phyloP scores from a whole-genome alignment of 441 rosid species.

The Melastoma candidum region DNA sequence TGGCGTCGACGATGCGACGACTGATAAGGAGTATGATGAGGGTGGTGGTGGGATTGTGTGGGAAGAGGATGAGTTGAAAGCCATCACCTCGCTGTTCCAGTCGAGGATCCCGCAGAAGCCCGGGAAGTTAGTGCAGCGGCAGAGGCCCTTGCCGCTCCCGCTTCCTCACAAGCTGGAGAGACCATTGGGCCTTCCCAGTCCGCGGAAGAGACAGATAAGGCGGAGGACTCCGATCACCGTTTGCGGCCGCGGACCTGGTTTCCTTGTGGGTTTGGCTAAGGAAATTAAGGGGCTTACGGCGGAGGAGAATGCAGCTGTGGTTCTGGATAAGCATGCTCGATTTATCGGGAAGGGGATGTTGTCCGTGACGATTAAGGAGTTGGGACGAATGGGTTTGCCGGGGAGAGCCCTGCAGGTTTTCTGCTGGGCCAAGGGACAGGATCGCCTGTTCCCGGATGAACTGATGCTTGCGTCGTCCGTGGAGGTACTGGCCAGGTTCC shows the following conservation, averaged over 20 bases:
- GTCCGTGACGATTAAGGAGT: constrained; percentile 53
- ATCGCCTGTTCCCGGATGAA: constrained; percentile 65
- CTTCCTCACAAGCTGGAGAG: constrained; percentile 60
- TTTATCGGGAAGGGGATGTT: constrained; percentile 73
- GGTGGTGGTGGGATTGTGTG: constrained; percentile 23
- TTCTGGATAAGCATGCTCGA: constrained; percentile 40
- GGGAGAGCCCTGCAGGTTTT: constrained; percentile 64
- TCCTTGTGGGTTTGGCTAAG: constrained; percentile 64
- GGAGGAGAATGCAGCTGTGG: constrained; percentile 40
- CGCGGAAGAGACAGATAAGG: constrained; percentile 26
- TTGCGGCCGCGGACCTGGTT: constrained; percentile 40
- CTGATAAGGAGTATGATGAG: constrained; percentile 14
- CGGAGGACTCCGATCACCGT: constrained; percentile 12
- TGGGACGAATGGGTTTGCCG: constrained; percentile 70
- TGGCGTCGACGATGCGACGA: constrained; percentile 11
- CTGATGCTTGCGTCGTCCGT: constrained; percentile 52
- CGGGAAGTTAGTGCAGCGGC: constrained; percentile 26
- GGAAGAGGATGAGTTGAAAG: constrained; percentile 64
- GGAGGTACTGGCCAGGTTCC: constrained; percentile 62
- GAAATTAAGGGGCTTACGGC: constrained; percentile 38
- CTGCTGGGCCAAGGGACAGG: constrained; percentile 70
- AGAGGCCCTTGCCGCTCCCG: constrained; percentile 74
- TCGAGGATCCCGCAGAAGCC: constrained; percentile 82
- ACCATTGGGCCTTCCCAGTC: constrained; percentile 53
- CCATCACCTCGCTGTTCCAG: constrained; percentile 71